Evolutionary conservation across 768 basidiomycete genomes (phyloP), one percentile per base, ranked within the genome.

Genomic region (Hygrophorus russula): DNA sequence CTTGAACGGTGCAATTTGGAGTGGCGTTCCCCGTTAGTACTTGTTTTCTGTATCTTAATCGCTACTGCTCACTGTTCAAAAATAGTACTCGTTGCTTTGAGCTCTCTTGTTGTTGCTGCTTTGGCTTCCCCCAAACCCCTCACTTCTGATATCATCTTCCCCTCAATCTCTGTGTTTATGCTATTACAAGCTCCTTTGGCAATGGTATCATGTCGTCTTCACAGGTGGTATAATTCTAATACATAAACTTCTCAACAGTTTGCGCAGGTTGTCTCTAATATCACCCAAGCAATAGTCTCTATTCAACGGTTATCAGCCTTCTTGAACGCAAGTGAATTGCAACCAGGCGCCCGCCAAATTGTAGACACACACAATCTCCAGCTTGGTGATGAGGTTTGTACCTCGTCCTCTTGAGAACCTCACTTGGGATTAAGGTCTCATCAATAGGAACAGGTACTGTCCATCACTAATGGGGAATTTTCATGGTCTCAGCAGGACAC

Each of bases 131-230:
- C 70, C 0, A 70, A 57, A 20, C 87, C 91, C 3, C 61, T 98
- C 1, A 97, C 94, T 0, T 76, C 84, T 0, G 92, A 96, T 49
- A 66, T 90, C 41, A 93, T 97, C 50, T 98, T 98, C 72, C 94
- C 94, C 13, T 80, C 88, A 0, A 91, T 98, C 48, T 82, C 88
- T 0, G 63, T 93, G 24, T 93, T 91, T 65, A 81, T 87, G 77
- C 67, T 94, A 0, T 65, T 94, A 24, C 79, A 82, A 45, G 92
- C 92, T 62, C 90, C 90, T 1, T 67, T 93, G 15, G 83, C 76
- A 2, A 85, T 89, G 84, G 82, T 83, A 56, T 30, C 67, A 56
- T 30, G 31, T 31, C 13, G 28, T 44, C 10, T 33, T 32, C 36
- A 5, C 28, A 50, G 32, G 36, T 36, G 32, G 28, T 47, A 31